Evolutionary conservation across 805 yeast genomes (phyloP).

Genomic region (Lachancea quebecensis): DNA sequence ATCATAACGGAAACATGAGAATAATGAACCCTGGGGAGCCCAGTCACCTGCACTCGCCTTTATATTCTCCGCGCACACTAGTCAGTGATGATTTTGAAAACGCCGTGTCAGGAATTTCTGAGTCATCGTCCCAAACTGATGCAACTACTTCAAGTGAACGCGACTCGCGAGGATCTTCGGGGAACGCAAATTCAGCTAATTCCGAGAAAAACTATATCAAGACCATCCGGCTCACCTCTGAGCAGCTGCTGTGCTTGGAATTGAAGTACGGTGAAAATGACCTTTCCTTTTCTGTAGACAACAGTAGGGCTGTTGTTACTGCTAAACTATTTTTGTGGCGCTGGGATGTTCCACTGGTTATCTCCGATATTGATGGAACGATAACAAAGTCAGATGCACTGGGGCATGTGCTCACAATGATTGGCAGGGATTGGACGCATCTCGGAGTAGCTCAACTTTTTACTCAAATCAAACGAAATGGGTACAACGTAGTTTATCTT

Average conservation of each 20-base stretch:
- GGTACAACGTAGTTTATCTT: constrained; percentile 87
- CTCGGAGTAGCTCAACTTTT: constrained; percentile 89
- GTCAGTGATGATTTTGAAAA: constrained; percentile 13
- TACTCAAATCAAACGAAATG: constrained; percentile 78
- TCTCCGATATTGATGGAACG: constrained; percentile 96
- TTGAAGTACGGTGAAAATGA: constrained; percentile 75
- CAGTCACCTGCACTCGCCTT: constrained; percentile 13
- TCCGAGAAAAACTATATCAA: constrained; percentile 51
- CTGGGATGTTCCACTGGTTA: constrained; percentile 78
- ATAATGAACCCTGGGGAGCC: constrained; percentile 37
- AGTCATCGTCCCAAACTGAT: constrained; percentile 5
- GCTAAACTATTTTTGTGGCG: constrained; percentile 82
- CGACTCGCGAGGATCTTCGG: not conserved
- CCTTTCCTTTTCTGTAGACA: constrained; percentile 69
- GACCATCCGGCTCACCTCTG: constrained; percentile 85
- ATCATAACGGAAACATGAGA: constrained; percentile 60
- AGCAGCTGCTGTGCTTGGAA: constrained; percentile 69
- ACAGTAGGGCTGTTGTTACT: constrained; percentile 69
- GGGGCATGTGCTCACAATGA: constrained; percentile 88
- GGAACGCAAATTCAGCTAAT: constrained; percentile 2
- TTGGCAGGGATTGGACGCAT: constrained; percentile 98
- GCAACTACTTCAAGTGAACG: constrained; percentile 1
- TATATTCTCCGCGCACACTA: constrained; percentile 19
- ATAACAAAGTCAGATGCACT: constrained; percentile 96
- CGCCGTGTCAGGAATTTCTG: constrained; percentile 6